Conservation (phyloP, 2,329 filamentous ascomycete species). For the Nannizzia gypsea region DNA sequence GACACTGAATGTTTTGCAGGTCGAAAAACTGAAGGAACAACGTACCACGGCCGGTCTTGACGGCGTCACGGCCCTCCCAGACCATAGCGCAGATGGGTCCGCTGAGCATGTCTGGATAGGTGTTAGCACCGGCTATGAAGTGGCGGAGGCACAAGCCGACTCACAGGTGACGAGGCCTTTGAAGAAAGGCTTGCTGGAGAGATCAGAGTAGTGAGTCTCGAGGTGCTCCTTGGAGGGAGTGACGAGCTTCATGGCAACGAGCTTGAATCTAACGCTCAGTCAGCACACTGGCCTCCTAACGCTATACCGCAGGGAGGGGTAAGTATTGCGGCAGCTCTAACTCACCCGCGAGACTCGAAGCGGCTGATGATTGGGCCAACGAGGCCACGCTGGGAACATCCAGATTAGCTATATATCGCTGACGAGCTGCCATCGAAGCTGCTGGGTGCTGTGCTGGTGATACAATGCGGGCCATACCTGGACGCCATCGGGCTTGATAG, state of each 20-base stretch:
- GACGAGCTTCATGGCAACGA: slow-evolving; percentile 91
- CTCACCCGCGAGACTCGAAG: slow-evolving; percentile 91
- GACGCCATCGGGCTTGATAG: slow-evolving; percentile 99
- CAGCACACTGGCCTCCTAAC: slow-evolving; percentile 5
- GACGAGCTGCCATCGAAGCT: neutral
- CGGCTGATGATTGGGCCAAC: slow-evolving; percentile 94
- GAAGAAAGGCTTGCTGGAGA: slow-evolving; percentile 95
- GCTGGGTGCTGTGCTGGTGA: neutral
- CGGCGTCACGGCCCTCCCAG: slow-evolving; percentile 97
- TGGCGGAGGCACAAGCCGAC: slow-evolving; percentile 24
- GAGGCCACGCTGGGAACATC: slow-evolving; percentile 65
- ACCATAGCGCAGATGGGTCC: slow-evolving; percentile 98
- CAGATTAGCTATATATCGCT: neutral
- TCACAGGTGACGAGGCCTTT: slow-evolving; percentile 79
- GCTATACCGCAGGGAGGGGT: neutral
- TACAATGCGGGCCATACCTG: slow-evolving; percentile 54
- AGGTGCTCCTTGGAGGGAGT: slow-evolving; percentile 86
- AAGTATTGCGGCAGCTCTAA: slow-evolving; percentile 28
- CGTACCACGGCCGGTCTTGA: slow-evolving; percentile 92
- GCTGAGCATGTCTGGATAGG: slow-evolving; percentile 71
- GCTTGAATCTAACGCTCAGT: slow-evolving; percentile 65
- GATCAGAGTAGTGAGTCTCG: slow-evolving; percentile 93
- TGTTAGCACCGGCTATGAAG: neutral
- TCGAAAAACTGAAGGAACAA: slow-evolving; percentile 15
- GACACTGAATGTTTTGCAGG: neutral